A percentile compares a stretch with the other conserved stretches of the same genome.
Conservation (phyloP, 2,329 filamentous ascomycete genomes). For the Pyricularia pennisetigena region DNA sequence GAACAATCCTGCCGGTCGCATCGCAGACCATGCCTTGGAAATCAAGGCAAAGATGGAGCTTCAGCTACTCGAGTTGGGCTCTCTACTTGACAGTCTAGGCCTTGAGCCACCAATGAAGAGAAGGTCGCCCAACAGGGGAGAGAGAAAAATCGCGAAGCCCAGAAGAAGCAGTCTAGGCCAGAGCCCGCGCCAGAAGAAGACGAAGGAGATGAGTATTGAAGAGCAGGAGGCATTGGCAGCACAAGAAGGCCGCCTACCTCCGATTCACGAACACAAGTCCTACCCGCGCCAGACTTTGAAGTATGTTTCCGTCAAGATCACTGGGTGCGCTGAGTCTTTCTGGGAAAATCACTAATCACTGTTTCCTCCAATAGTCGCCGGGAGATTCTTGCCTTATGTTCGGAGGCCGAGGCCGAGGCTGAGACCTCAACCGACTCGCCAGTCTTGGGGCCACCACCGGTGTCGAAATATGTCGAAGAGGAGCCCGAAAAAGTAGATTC, state of each 20-base stretch:
- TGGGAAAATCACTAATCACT: slow-evolving; percentile 17
- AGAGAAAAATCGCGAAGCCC: slow-evolving; percentile 28
- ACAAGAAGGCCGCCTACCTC: slow-evolving; percentile 48
- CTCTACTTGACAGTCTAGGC: slow-evolving; percentile 57
- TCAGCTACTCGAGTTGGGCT: slow-evolving; percentile 61
- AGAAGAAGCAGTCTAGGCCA: slow-evolving; percentile 31
- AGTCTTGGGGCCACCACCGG: slow-evolving; percentile 55
- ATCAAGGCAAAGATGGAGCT: slow-evolving; percentile 62
- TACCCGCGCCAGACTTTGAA: slow-evolving; percentile 60
- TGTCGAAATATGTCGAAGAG: slow-evolving; percentile 48
- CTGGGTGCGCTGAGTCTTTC: background rate
- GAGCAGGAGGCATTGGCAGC: slow-evolving; percentile 36
- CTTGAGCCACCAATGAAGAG: slow-evolving; percentile 45
- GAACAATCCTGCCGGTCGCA: slow-evolving; percentile 45
- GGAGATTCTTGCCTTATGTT: slow-evolving; percentile 51
- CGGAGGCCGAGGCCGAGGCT: slow-evolving; percentile 22
- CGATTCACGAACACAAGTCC: slow-evolving; percentile 60
- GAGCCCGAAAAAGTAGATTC: slow-evolving; percentile 45
- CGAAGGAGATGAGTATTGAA: slow-evolving; percentile 33
- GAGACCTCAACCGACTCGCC: slow-evolving; percentile 49
- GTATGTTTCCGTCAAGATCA: slow-evolving; percentile 31
- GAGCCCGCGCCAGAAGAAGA: slow-evolving; percentile 44
- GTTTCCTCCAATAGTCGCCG: slow-evolving; percentile 33
- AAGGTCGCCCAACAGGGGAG: slow-evolving; percentile 23
- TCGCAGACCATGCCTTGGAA: slow-evolving; percentile 56